Percentiles rank a stretch among this genome's conserved stretches.
phyloP scores from a whole-genome alignment of 768 basidiomycete species.

The Amanita muscaria region DNA sequence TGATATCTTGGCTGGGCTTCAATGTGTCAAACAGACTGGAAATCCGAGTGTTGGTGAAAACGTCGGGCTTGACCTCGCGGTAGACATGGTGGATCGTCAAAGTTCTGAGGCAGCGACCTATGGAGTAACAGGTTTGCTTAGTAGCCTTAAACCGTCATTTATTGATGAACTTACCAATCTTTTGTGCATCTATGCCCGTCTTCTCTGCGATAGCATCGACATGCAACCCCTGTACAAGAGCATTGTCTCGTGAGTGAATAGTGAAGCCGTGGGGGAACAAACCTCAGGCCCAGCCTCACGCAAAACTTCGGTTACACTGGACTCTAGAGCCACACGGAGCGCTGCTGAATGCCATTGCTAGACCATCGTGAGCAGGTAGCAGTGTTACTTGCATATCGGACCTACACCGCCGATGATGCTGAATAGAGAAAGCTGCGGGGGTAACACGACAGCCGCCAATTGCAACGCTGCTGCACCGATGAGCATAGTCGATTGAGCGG shows the following conservation, averaged over 20 bases:
- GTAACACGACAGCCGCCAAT: slow-evolving; percentile 14
- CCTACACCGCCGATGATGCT: slow-evolving; percentile 10
- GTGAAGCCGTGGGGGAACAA: not conserved
- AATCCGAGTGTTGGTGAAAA: slow-evolving; percentile 18
- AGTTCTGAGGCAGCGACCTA: slow-evolving; percentile 18
- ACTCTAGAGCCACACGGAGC: slow-evolving; percentile 17
- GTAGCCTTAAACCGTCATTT: not conserved
- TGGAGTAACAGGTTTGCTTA: too few species aligned
- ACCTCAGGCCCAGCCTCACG: slow-evolving; percentile 25
- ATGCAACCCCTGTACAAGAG: slow-evolving; percentile 24
- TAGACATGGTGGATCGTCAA: slow-evolving; percentile 20
- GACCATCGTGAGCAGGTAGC: not conserved
- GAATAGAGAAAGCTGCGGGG: slow-evolving; percentile 13
- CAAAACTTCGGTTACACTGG: slow-evolving; percentile 22
- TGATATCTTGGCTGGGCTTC: slow-evolving; percentile 2
- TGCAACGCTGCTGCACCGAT: slow-evolving; percentile 20
- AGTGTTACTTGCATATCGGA: not conserved
- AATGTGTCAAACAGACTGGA: slow-evolving; percentile 14
- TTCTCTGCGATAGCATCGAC: slow-evolving; percentile 26
- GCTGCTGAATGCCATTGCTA: slow-evolving; percentile 20
- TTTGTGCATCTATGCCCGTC: slow-evolving; percentile 21
- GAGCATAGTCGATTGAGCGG: slow-evolving; percentile 12
- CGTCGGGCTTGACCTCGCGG: slow-evolving; percentile 17
- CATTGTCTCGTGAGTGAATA: not conserved
- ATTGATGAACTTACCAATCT: slow-evolving; percentile 21